Percentiles rank a stretch among this genome's conserved stretches.
phyloP scores from a whole-genome alignment of 352 stramenopile species.

The Plasmopara muralis region DNA sequence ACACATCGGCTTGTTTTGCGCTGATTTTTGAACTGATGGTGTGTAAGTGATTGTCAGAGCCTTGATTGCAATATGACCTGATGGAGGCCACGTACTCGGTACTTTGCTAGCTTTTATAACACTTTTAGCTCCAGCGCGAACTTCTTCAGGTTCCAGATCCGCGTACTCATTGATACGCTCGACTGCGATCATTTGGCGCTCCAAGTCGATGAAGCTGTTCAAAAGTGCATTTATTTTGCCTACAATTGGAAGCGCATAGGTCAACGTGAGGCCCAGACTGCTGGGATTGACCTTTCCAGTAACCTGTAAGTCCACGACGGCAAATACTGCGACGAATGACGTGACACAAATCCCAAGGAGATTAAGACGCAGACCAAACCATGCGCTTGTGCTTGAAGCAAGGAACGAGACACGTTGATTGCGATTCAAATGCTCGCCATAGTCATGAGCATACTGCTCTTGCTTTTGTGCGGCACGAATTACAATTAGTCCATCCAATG shows the following conservation, averaged over 20 bases:
- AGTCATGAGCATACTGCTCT: conserved; percentile 31
- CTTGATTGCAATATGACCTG: conserved; percentile 44
- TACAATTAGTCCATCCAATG: conserved; percentile 57
- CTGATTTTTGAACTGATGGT: background rate
- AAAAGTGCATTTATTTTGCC: conserved; percentile 83
- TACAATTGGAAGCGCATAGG: conserved; percentile 85
- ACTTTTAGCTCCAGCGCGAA: conserved; percentile 9
- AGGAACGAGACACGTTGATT: conserved; percentile 79
- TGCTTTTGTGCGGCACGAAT: conserved; percentile 54
- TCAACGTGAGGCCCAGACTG: conserved; percentile 85
- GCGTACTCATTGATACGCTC: conserved; percentile 85
- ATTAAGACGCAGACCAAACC: conserved; percentile 83
- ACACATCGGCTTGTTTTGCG: conserved; percentile 17
- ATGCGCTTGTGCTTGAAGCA: conserved; percentile 59
- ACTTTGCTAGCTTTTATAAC: conserved; percentile 8
- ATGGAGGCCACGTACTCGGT: conserved; percentile 27
- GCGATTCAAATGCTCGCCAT: conserved; percentile 41
- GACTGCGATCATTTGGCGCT: conserved; percentile 89
- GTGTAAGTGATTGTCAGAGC: conserved; percentile 4
- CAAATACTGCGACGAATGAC: conserved; percentile 71
- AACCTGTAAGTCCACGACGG: conserved; percentile 60
- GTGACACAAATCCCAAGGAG: conserved; percentile 78
- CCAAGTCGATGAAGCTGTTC: conserved; percentile 80
- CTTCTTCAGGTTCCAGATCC: conserved; percentile 45
- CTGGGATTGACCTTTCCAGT: conserved; percentile 53